A percentile compares a stretch with the other conserved stretches of the same genome.
phyloP scores from a whole-genome alignment of 257 asterid species.

The Solanum bukasovii region DNA sequence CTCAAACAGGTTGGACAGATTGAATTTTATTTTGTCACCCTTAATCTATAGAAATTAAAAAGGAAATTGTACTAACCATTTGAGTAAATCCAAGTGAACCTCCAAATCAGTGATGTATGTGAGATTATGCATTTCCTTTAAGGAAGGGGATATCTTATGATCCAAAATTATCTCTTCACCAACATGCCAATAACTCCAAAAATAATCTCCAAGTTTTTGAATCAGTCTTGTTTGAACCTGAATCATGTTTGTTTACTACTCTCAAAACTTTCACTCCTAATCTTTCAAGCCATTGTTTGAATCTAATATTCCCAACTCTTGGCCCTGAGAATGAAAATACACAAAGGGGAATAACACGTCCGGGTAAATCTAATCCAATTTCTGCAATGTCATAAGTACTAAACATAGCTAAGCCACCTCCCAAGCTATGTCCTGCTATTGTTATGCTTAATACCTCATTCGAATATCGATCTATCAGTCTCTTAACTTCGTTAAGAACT shows the following conservation, averaged over 20 bases:
- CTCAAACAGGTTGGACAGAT: no score
- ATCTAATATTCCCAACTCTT: slow-evolving; percentile 13
- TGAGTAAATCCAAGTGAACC: slow-evolving; percentile 27
- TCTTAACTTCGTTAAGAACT: no score
- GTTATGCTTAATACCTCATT: no score
- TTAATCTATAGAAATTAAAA: background rate
- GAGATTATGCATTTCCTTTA: slow-evolving; percentile 8
- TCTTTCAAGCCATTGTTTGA: background rate
- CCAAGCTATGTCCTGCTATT: slow-evolving; percentile 19
- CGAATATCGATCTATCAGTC: no score
- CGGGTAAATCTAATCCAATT: slow-evolving; percentile 3
- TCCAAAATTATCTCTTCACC: slow-evolving; percentile 28
- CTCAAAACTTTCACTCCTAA: slow-evolving; percentile 10
- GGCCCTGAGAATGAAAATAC: slow-evolving; percentile 17
- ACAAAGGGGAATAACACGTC: background rate
- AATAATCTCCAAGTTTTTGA: background rate
- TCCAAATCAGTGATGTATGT: slow-evolving; percentile 11
- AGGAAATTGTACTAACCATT: slow-evolving; percentile 22
- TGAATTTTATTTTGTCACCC: background rate
- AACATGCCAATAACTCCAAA: background rate
- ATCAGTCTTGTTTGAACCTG: background rate
- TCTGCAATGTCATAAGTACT: slow-evolving; percentile 20
- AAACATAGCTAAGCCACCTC: slow-evolving; percentile 15
- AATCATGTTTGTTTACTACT: background rate
- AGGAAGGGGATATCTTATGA: slow-evolving; percentile 22